Base-by-base conservation (phyloP, 768 basidiomycete species). In the Mycena belliarum region DNA sequence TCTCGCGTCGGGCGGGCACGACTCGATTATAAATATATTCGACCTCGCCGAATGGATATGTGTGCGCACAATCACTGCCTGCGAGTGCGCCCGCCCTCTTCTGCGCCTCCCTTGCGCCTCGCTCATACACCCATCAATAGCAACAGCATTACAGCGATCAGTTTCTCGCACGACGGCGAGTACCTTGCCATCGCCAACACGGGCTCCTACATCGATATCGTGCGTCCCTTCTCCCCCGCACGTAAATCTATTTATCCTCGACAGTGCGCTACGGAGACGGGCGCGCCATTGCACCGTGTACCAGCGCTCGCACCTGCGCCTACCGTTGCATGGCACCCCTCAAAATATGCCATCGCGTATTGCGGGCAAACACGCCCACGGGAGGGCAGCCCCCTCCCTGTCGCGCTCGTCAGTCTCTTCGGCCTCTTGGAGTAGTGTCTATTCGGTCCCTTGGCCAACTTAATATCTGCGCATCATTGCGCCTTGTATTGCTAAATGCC, bases 151-250 rank as follows among this genome's bases (percentile, higher is more conserved):
- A 89, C 82, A 58, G 80, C 82, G 20, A 71, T 92, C 20, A 90
- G 87, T 68, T 93, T 91, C 77, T 92, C 89, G 14, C 79, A 87
- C 61, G 91, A 93, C 63, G 91, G 91, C 32, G 91, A 93, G 75
- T 93, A 86, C 66, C 70, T 93, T 44, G 91, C 91, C 18, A 86
- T 91, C 48, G 87, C 90, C 10, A 89, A 78, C 59, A 78, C 80
- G 10, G 89, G 89, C 20, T 73, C 75, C 28, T 91, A 91, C 61
- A 87, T 92, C 50, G 90, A 92, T 59, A 89, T 92, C 41, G 89
- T 91, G 62, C 55, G 88, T 71, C n/a, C n/a, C 52, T 48, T 51
- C 20, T n/a, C 35, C 4, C 42, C 16, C 21, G 23, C 15, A 32
- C 18, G 4, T 45, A 5, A 18, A n/a, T 18, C 32, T 8, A 6